Percentiles rank a stretch among this genome's conserved stretches.
Conservation (phyloP, 805 yeast genomes). For the Hanseniaspora lindneri region DNA sequence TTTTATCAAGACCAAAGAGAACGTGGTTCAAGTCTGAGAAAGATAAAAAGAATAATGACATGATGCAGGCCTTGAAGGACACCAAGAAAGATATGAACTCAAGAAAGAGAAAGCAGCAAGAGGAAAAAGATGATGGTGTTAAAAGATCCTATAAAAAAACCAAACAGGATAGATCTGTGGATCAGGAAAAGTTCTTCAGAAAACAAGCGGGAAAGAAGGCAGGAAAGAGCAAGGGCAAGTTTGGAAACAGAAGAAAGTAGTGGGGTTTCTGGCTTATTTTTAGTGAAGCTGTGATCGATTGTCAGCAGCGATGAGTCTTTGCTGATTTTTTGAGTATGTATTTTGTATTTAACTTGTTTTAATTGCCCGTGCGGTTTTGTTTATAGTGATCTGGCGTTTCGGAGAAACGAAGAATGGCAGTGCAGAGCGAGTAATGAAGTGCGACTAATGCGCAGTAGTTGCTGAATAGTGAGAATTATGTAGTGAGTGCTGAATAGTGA, state of each 20-base stretch:
- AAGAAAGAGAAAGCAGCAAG: slow-evolving; percentile 53
- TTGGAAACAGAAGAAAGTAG: slow-evolving; percentile 8
- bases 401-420: too few relatives aligned
- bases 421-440: too few relatives aligned
- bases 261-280: background rate
- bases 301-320: too few relatives aligned
- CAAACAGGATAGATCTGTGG: slow-evolving; percentile 49
- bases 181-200: slow-evolving; percentile 35
- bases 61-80: slow-evolving; percentile 32
- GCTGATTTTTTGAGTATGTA: too few relatives aligned
- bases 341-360: too few relatives aligned
- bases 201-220: slow-evolving; percentile 25
- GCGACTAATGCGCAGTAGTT: too few relatives aligned
- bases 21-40: slow-evolving; percentile 78
- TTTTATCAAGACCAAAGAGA: slow-evolving; percentile 79
- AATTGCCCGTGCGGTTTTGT: too few relatives aligned
- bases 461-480: too few relatives aligned
- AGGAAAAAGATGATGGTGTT: slow-evolving; percentile 45
- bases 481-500: too few relatives aligned
- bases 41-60: slow-evolving; percentile 34
- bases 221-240: slow-evolving; percentile 24
- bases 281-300: too few relatives aligned
- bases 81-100: slow-evolving; percentile 46
- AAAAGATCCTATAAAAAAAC: slow-evolving; percentile 70
- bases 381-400: too few relatives aligned